These are phyloP conservation scores for Plantago rigida DNA, from an alignment of 305 asterid species.

Conservation along the genomic window DNA sequence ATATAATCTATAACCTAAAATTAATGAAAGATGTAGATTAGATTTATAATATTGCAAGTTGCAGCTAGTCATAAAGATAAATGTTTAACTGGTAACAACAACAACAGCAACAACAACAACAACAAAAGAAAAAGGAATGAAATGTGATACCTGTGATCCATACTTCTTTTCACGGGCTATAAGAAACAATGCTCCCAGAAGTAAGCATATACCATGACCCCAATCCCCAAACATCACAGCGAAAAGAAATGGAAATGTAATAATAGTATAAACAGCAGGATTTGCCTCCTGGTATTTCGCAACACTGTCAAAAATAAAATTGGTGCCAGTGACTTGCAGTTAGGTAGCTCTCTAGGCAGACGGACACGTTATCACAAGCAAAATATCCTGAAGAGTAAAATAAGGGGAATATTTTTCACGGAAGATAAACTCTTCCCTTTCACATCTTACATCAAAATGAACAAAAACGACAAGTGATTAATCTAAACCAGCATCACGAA, in stretches of 20 bases:
- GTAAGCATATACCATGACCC: conserved; percentile 96
- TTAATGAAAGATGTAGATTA: too few species aligned
- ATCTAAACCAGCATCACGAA: too few species aligned
- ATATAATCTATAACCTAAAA: too few species aligned
- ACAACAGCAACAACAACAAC: not conserved
- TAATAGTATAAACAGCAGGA: conserved; percentile 81
- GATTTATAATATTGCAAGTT: too few species aligned
- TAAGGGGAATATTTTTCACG: conserved; percentile 7
- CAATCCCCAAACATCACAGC: conserved; percentile 99
- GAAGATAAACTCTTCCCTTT: conserved; percentile 1
- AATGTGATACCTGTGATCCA: conserved; percentile 67
- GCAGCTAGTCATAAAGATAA: too few species aligned
- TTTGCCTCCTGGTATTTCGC: conserved; percentile 94
- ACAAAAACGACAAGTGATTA: too few species aligned
- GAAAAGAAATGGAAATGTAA: conserved; percentile 95
- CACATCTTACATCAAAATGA: too few species aligned
- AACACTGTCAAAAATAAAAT: conserved; percentile 47
- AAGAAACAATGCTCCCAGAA: conserved; percentile 74
- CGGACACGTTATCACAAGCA: conserved; percentile 11
- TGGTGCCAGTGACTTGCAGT: conserved; percentile 28
- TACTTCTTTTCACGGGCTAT: conserved; percentile 66
- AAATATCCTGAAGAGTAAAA: conserved; percentile 5
- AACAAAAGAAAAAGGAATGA: conserved; percentile 12
- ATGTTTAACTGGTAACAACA: too few species aligned
- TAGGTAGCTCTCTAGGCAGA: conserved; percentile 19